A percentile compares a stretch with the other conserved stretches of the same genome.
These are phyloP conservation scores for Globisporangium splendens DNA, from an alignment of 352 stramenopile genomes.

Conservation along the genomic window DNA sequence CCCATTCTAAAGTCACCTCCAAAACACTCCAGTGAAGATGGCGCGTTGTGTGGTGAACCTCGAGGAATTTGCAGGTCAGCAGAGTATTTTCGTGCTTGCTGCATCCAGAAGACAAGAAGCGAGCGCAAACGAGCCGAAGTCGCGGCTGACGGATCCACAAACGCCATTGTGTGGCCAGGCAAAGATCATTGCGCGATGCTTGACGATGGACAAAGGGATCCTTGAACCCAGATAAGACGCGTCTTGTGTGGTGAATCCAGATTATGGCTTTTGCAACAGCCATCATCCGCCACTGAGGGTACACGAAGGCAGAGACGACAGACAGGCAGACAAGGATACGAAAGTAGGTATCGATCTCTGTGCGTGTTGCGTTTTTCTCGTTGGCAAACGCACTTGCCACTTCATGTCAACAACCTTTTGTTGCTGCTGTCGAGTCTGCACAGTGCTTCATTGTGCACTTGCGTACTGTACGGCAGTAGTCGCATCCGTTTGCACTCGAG, in stretches of 20 bases:
- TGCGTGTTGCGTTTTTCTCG: no score
- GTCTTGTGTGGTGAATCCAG: neutral
- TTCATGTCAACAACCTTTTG: no score
- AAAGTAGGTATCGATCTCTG: no score
- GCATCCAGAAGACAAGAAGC: neutral
- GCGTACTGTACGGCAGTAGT: neutral
- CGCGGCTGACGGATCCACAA: neutral
- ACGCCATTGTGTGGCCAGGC: neutral
- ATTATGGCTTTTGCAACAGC: neutral
- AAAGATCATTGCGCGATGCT: neutral
- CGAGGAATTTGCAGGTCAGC: neutral
- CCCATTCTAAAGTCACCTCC: no score
- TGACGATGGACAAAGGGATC: neutral
- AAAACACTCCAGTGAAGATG: no score
- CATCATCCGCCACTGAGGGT: neutral
- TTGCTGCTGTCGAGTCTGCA: neutral
- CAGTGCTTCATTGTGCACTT: no score
- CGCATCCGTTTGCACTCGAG: neutral
- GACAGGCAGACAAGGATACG: neutral
- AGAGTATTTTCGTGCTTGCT: neutral
- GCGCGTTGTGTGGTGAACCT: neutral
- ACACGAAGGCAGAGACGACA: neutral
- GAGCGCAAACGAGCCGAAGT: neutral
- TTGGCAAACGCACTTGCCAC: no score
- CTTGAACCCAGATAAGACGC: neutral